Evolutionary conservation across 768 basidiomycete species (phyloP).

Genomic region (Mycena capillaripes): DNA sequence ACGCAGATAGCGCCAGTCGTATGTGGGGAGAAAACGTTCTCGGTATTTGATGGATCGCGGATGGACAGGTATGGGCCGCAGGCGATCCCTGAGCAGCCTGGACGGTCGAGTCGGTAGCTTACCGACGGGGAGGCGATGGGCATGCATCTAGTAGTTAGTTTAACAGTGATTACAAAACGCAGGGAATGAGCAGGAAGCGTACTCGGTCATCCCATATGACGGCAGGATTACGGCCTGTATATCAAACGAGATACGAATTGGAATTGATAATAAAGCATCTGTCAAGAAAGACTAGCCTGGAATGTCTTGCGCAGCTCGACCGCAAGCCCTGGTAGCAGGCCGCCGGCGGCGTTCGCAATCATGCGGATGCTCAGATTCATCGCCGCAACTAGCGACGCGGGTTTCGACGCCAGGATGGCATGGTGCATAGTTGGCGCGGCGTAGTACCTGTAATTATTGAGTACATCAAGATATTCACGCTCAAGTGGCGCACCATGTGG

Average conservation of each 20-base stretch:
- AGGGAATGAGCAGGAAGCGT: constrained; percentile 12
- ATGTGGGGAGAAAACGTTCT: constrained; percentile 52
- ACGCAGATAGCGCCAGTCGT: constrained; percentile 66
- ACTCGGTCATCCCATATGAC: constrained; percentile 73
- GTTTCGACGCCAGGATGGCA: constrained; percentile 58
- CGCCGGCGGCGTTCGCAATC: constrained; percentile 66
- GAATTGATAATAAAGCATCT: no score
- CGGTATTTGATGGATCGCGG: constrained; percentile 52
- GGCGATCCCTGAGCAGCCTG: constrained; percentile 62
- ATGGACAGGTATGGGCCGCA: constrained; percentile 63
- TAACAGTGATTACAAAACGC: background rate
- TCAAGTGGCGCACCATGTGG: constrained; percentile 61
- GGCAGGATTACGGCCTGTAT: constrained; percentile 67
- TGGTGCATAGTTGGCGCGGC: constrained; percentile 65
- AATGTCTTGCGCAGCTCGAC: constrained; percentile 62
- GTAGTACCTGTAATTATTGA: constrained; percentile 56
- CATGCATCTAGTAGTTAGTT: constrained; percentile 54
- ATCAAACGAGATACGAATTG: no score
- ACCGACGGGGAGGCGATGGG: constrained; percentile 62
- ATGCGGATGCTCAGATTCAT: constrained; percentile 57
- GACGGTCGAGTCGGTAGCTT: constrained; percentile 59
- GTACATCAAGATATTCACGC: no score
- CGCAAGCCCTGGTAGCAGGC: constrained; percentile 66
- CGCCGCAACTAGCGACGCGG: constrained; percentile 45
- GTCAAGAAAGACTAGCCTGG: no score